Percentiles rank a stretch among this genome's conserved stretches.
Conservation (phyloP, 768 basidiomycete species). For the Mrakia frigida region DNA sequence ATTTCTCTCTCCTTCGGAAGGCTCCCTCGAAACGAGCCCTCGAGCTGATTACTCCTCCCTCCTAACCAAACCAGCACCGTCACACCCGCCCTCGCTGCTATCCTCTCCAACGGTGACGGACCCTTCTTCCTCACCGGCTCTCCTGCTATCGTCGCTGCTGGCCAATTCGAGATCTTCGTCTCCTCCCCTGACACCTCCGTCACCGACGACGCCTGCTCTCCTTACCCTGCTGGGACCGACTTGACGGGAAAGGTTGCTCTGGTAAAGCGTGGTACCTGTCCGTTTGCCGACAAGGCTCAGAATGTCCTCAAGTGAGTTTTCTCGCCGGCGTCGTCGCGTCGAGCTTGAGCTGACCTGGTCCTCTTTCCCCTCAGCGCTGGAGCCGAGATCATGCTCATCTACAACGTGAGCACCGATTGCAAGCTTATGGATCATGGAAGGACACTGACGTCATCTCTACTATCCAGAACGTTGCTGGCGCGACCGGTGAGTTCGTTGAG, state of each 20-base stretch:
- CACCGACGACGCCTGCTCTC: conserved; percentile 57
- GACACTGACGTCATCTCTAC: no score
- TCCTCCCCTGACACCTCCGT: conserved; percentile 55
- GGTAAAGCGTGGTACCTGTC: conserved; percentile 58
- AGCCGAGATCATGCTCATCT: background rate
- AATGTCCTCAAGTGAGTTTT: conserved; percentile 47
- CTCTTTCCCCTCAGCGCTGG: background rate
- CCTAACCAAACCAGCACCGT: conserved; percentile 43
- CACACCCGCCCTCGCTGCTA: conserved; percentile 57
- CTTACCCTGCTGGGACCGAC: conserved; percentile 54
- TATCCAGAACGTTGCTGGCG: background rate
- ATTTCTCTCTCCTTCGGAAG: background rate
- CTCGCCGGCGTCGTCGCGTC: background rate
- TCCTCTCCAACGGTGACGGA: conserved; percentile 52
- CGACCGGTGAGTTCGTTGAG: background rate
- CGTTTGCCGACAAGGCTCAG: conserved; percentile 54
- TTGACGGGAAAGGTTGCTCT: conserved; percentile 52
- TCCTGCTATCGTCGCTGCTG: conserved; percentile 44
- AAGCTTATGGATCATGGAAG: no score
- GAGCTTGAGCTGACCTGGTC: background rate
- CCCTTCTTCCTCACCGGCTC: conserved; percentile 56
- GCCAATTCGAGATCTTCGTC: conserved; percentile 56
- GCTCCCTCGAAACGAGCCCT: no score
- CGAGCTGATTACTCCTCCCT: no score
- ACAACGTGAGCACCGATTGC: background rate